Conservation (phyloP, 331 rosid species). For the Pyracantha coccinea region DNA sequence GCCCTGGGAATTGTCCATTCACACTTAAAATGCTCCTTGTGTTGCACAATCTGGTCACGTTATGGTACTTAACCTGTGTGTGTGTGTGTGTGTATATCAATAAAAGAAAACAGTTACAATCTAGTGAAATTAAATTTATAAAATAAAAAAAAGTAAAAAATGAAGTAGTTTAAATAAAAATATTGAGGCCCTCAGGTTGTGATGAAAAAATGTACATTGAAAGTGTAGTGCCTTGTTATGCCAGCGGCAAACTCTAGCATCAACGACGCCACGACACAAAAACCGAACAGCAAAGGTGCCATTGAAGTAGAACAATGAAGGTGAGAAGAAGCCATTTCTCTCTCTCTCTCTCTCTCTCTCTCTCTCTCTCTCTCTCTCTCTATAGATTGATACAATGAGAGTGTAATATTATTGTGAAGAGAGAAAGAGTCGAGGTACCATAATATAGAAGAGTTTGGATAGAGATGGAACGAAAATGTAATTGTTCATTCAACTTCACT, state of each 20-base stretch:
- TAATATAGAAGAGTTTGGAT: background rate
- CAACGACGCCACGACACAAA: constrained; percentile 15
- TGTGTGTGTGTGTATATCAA: constrained; percentile 4
- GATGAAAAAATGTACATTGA: constrained; percentile 40
- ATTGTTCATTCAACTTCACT: background rate
- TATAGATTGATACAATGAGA: background rate
- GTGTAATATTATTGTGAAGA: background rate
- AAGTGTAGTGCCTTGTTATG: constrained; percentile 66
- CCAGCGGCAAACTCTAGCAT: constrained; percentile 43
- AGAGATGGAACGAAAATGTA: background rate
- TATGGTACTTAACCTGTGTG: constrained; percentile 46
- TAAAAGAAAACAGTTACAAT: no score
- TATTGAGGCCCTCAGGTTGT: background rate
- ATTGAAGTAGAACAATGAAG: constrained; percentile 19
- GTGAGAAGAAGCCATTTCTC: constrained; percentile 21
- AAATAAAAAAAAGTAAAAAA: no score
- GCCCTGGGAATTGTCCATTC: constrained; percentile 69
- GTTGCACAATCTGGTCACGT: constrained; percentile 65
- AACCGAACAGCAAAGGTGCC: constrained; percentile 25
- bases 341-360: background rate
- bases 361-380: background rate
- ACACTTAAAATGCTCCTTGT: constrained; percentile 58
- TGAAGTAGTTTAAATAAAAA: background rate
- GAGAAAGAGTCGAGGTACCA: background rate
- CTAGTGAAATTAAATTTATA: background rate